Evolutionary conservation across 2,329 filamentous ascomycete species (phyloP).

Genomic region (Colletotrichum aenigma): DNA sequence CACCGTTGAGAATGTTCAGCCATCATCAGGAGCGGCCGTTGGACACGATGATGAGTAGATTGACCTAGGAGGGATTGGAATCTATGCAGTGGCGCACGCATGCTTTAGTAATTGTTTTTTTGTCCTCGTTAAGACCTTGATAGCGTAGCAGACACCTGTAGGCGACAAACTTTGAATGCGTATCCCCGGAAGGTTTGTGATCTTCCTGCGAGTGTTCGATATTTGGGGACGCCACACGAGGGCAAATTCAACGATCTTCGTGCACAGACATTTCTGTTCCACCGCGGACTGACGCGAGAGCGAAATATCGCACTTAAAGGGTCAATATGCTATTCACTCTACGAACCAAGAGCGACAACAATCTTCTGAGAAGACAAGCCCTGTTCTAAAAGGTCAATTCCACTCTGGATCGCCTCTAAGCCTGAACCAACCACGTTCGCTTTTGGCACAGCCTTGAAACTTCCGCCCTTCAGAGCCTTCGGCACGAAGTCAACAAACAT

Average conservation of each 20-base stretch:
- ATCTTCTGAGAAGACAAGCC: not conserved
- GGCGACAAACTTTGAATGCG: fast-evolving
- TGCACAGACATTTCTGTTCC: not conserved
- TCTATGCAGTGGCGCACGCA: not conserved
- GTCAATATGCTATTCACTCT: not conserved
- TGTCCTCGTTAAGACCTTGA: not conserved
- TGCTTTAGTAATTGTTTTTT: fast-evolving
- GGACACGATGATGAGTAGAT: not conserved
- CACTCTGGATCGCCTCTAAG: not conserved
- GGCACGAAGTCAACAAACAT: not conserved
- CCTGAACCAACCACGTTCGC: not conserved
- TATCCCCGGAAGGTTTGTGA: not conserved
- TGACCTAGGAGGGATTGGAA: not conserved
- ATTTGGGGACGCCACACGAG: not conserved
- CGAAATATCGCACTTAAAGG: not conserved
- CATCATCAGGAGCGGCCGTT: not conserved
- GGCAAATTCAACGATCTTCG: not conserved
- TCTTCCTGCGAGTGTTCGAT: not conserved
- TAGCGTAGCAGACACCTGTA: not conserved
- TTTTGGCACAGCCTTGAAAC: not conserved
- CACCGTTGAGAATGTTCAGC: not conserved
- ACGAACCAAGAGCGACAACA: not conserved
- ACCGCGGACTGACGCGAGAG: not conserved
- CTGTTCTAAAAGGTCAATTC: not conserved
- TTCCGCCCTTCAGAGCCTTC: not conserved